Base-by-base conservation (phyloP, 768 basidiomycete genomes). In the Leccinum arenicola region DNA sequence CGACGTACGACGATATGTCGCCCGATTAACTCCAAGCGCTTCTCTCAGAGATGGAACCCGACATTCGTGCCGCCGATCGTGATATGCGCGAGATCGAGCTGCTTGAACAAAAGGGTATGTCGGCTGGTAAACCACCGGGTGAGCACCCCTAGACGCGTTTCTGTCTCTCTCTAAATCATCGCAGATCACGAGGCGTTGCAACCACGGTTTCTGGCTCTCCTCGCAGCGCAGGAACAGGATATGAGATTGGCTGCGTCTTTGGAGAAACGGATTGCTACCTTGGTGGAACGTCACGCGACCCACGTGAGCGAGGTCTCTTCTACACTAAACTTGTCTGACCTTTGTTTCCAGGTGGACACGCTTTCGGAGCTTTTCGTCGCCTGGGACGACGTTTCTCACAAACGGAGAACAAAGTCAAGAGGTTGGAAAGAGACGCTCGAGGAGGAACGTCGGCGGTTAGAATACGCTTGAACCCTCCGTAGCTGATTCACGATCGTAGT, bases 291-390 rank as follows among this genome's bases (percentile, higher is more conserved):
- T 35, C 88, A 94, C 73, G 84, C 85, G 5, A 84, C 82, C 12
- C 86, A 88, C 69, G 90, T 91, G 61, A 54, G 84, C 72, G 12
- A 48, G 35, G 31, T 27, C 27, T 52, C 47, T 7, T 48, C 29
- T 3, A 21, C 50, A n/a, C 27, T 9, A n/a, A 6, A 31, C 17
- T 50, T 29, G 43, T 49, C 5, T 45, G 15, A 54, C 35, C 53
- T 33, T 29, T 33, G 49, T 52, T 33, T 58, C 21, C 6, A 93
- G 91, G 85, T 91, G 10, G 91, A 92, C 67, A 82, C 84, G 2
- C 77, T 93, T 1, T 93, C 92, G 12, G 91, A 93, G 63, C 76
- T 93, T 21, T 93, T 93, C 60, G 87, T 94, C 9, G 83, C 82
- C 12, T 94, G 92, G 91, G 90, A 93, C 63, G 89, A 93, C 58